Conservation (phyloP, 1,139 yeast species). For the Yamadazyma siamensis region DNA sequence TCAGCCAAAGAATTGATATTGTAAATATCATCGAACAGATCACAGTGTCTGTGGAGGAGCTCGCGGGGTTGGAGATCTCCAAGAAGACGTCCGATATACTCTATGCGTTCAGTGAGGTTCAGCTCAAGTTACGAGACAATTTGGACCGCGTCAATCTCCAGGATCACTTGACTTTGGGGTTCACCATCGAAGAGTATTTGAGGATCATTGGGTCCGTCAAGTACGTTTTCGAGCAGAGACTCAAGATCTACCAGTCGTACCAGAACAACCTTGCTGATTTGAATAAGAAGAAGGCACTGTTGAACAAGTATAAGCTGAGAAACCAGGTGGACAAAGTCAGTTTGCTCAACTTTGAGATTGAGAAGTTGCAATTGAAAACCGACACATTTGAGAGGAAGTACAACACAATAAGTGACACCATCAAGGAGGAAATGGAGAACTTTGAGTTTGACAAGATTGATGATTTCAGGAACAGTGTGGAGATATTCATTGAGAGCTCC, state of each 20-base stretch:
- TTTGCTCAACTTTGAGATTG: slow-evolving; percentile 54
- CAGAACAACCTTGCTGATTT: slow-evolving; percentile 45
- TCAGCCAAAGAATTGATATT: slow-evolving; percentile 73
- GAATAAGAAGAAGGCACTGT: slow-evolving; percentile 42
- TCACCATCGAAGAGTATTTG: slow-evolving; percentile 83
- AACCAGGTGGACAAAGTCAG: slow-evolving; percentile 64
- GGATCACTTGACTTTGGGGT: slow-evolving; percentile 82
- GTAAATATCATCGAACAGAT: slow-evolving; percentile 43
- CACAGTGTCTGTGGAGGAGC: slow-evolving; percentile 61
- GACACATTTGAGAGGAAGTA: slow-evolving; percentile 56
- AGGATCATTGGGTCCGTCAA: slow-evolving; percentile 76
- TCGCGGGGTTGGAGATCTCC: slow-evolving; percentile 76
- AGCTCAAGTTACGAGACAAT: slow-evolving; percentile 66
- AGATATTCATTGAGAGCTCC: slow-evolving; percentile 84
- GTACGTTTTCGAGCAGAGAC: slow-evolving; percentile 71
- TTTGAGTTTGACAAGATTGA: slow-evolving; percentile 77
- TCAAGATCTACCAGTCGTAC: slow-evolving; percentile 61
- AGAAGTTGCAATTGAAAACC: slow-evolving; percentile 56
- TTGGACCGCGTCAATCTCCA: slow-evolving; percentile 79
- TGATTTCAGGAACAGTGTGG: slow-evolving; percentile 88
- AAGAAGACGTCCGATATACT: slow-evolving; percentile 58
- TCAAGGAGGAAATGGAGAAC: slow-evolving; percentile 61
- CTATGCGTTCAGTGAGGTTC: slow-evolving; percentile 63
- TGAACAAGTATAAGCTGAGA: slow-evolving; percentile 58
- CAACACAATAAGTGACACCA: slow-evolving; percentile 57